These are phyloP conservation scores for Colletotrichum sp. DNA, from an alignment of 2,329 filamentous ascomycete genomes.

Conservation along the genomic window DNA sequence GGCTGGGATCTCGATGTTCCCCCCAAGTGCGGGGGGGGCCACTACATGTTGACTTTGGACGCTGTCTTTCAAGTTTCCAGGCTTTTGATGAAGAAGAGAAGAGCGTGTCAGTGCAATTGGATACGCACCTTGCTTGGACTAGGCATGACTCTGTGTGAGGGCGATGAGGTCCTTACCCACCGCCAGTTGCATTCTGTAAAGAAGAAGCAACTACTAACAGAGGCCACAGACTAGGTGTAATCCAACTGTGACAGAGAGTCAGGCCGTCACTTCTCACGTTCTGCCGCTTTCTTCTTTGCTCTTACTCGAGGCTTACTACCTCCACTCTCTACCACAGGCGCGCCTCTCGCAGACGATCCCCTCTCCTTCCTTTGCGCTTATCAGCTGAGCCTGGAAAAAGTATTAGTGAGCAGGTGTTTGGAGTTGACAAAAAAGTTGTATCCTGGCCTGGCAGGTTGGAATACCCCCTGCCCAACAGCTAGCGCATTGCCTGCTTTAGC, in stretches of 20 bases:
- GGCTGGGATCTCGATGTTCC: background rate
- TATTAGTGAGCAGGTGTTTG: background rate
- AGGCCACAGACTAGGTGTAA: background rate
- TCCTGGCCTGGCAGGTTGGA: slow-evolving; percentile 4
- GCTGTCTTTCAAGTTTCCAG: background rate
- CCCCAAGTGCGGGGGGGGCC: background rate
- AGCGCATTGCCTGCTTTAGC: background rate
- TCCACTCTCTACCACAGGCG: slow-evolving; percentile 7
- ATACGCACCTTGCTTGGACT: background rate
- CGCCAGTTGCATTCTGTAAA: background rate
- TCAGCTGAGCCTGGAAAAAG: background rate
- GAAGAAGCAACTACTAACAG: background rate
- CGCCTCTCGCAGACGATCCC: background rate
- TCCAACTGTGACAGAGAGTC: background rate
- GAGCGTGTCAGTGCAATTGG: background rate
- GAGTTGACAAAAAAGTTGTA: background rate
- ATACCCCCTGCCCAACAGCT: background rate
- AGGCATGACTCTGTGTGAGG: background rate
- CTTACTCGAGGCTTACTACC: background rate
- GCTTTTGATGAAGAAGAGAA: background rate
- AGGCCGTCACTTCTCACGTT: background rate
- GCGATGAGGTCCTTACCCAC: background rate
- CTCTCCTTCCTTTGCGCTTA: background rate
- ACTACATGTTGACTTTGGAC: background rate
- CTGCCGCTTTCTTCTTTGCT: background rate